A percentile compares a stretch with the other conserved stretches of the same genome.
Conservation (phyloP, 2,329 filamentous ascomycete genomes). For the Arthrobotrys sphaeroides region DNA sequence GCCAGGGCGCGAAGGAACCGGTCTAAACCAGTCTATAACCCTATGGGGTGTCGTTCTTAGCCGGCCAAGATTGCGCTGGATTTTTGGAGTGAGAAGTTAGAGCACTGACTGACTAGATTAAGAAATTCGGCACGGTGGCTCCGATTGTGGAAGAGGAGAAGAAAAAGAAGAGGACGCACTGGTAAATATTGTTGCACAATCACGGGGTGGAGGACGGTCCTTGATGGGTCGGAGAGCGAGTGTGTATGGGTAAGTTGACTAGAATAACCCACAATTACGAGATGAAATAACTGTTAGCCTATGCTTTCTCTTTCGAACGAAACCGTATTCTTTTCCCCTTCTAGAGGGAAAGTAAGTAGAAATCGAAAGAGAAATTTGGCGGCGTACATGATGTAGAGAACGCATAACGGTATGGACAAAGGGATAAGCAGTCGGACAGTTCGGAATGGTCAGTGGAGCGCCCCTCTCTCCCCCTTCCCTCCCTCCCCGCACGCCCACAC, state of each 20-base stretch:
- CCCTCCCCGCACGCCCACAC: slow-evolving; percentile 9
- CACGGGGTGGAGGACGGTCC: slow-evolving; percentile 31
- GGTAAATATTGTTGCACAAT: slow-evolving; percentile 28
- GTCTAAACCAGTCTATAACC: not conserved
- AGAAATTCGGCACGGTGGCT: not conserved
- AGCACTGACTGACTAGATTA: slow-evolving; percentile 26
- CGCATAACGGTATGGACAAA: slow-evolving; percentile 28
- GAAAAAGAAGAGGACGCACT: slow-evolving; percentile 20
- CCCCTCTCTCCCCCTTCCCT: not conserved
- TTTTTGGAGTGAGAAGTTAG: not conserved
- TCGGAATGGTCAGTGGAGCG: slow-evolving; percentile 29
- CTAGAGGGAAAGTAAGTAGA: not conserved
- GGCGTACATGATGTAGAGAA: slow-evolving; percentile 39
- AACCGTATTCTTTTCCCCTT: not conserved
- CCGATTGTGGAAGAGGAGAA: not conserved
- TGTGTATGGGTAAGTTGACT: slow-evolving; percentile 50
- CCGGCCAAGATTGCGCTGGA: slow-evolving; percentile 47
- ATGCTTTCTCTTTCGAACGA: not conserved
- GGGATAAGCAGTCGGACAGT: slow-evolving; percentile 27
- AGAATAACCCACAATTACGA: not conserved
- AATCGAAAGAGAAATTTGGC: slow-evolving; percentile 4
- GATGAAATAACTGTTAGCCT: slow-evolving; percentile 20
- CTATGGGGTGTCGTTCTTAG: slow-evolving; percentile 22
- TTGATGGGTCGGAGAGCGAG: slow-evolving; percentile 43
- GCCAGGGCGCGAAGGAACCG: not conserved